Evolutionary conservation across 83 land plant genomes (phyloP), one percentile per base, ranked within the genome.

Genomic region (Larix sibirica): DNA sequence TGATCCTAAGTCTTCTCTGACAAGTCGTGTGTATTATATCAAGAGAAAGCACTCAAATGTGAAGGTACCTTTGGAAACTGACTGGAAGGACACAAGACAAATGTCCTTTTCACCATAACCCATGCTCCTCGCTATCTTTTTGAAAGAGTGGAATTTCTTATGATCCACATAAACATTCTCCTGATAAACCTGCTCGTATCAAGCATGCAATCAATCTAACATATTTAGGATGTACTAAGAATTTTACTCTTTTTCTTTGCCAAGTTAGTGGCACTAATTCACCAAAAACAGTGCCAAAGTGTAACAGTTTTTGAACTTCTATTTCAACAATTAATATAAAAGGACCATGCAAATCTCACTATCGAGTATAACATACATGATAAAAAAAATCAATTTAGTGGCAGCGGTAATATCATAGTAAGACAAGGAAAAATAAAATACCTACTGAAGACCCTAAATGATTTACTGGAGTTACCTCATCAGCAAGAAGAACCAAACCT

Each of bases 111-210:
- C 98, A 4, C 90, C 91, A 81, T 89, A 93, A 10, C 98, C 98
- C 96, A 97, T 94, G 28, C 96, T 91, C 62, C 98, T 87, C 8
- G 96, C 85, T 50, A 96, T 81, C 85, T 94, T 95, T 87, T 97
- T 97, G 86, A 97, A 97, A 26, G 99, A 97, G 68, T 89, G 82
- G 82, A 97, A 97, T 83, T 88, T 88, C 80, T 97, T 97, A 77
- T 94, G 89, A 31, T 90, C 95, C 6, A 84, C 97, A 85, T 97
- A 97, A 18, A 97, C 81, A 85, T 97, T 97, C 79, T 97, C 97
- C 84, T 97, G 99, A 81, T 96, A 97, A 18, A 97, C 99, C 99
- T 97, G 95, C 28, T 80, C 18, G 36, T 36, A 18, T 73, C 71
- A 76, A 79, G 26, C 24, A 26, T 50, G 18, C 3, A 70, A 20